Conservation (phyloP, 2,329 filamentous ascomycete species). For the Cytospora paraplurivora region DNA sequence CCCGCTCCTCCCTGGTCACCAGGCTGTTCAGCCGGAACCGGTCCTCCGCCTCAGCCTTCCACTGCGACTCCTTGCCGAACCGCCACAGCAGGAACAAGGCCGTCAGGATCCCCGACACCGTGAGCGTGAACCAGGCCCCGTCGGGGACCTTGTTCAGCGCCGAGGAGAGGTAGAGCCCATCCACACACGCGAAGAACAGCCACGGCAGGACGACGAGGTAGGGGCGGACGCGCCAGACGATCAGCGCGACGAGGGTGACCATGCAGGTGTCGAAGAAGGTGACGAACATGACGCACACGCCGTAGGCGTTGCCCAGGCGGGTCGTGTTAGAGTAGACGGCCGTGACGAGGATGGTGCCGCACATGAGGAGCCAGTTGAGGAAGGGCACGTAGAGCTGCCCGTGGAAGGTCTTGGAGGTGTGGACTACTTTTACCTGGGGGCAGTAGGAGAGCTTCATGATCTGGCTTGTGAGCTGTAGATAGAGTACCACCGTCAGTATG, state of each 20-base stretch:
- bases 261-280: slow-evolving; percentile 76
- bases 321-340: slow-evolving; percentile 72
- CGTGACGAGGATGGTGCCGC: slow-evolving; percentile 70
- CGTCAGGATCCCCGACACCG: slow-evolving; percentile 62
- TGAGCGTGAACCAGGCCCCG: slow-evolving; percentile 75
- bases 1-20: slow-evolving; percentile 22
- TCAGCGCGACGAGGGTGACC: slow-evolving; percentile 68
- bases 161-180: slow-evolving; percentile 69
- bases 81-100: slow-evolving; percentile 71
- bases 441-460: slow-evolving; percentile 72
- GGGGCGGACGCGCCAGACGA: slow-evolving; percentile 67
- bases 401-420: slow-evolving; percentile 69
- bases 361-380: slow-evolving; percentile 75
- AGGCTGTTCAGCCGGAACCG: slow-evolving; percentile 51
- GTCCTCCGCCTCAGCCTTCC: slow-evolving; percentile 67
- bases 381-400: slow-evolving; percentile 75
- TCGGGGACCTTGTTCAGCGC: slow-evolving; percentile 70
- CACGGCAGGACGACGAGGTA: slow-evolving; percentile 62
- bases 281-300: slow-evolving; percentile 76
- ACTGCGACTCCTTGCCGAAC: slow-evolving; percentile 77
- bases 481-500: not conserved
- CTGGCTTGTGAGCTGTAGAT: slow-evolving; percentile 53
- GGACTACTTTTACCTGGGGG: slow-evolving; percentile 70
- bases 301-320: slow-evolving; percentile 69
- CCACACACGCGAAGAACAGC: slow-evolving; percentile 62